These are phyloP conservation scores for Auricularia heimuer DNA, from an alignment of 768 basidiomycete species.

Conservation along the genomic window DNA sequence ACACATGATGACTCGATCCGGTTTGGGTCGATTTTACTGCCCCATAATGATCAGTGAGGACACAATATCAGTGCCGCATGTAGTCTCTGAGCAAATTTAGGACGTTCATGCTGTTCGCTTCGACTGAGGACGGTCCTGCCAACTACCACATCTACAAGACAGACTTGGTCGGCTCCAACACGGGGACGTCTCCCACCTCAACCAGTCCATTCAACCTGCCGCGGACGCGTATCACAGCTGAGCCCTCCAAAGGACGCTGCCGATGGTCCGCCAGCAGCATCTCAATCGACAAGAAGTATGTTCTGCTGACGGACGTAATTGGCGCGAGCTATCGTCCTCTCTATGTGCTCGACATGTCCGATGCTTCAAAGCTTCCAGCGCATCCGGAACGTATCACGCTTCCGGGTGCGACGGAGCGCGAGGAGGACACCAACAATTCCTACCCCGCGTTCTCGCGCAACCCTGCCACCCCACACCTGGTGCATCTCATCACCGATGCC, in stretches of 20 bases:
- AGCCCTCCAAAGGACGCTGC: conserved; percentile 14
- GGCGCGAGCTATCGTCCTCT: conserved; percentile 21
- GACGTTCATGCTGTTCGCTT: conserved; percentile 30
- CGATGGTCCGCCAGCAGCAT: conserved; percentile 23
- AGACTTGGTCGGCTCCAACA: conserved; percentile 22
- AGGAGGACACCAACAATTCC: conserved; percentile 16
- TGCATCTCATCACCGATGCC: conserved; percentile 27
- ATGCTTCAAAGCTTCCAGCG: conserved; percentile 11
- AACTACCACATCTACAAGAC: conserved; percentile 31
- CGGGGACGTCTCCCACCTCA: conserved; percentile 16
- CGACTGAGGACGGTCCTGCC: conserved; percentile 31
- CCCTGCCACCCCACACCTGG: conserved; percentile 18
- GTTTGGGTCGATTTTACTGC: conserved; percentile 22
- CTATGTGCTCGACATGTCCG: conserved; percentile 27
- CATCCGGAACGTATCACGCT: conserved; percentile 23
- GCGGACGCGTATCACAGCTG: conserved; percentile 26
- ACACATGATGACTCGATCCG: conserved; percentile 27
- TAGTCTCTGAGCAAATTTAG: neutral
- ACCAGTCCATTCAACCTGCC: conserved; percentile 23
- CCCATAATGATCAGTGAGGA: conserved; percentile 28
- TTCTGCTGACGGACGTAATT: conserved; percentile 23
- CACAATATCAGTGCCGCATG: too few relatives aligned
- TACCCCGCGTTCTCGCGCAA: conserved; percentile 24
- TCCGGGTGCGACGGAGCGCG: conserved; percentile 25
- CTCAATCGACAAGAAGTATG: conserved; percentile 30